These are phyloP conservation scores for Phaeomoniella chlamydospora DNA, from an alignment of 2,329 filamentous ascomycete species.

Conservation along the genomic window DNA sequence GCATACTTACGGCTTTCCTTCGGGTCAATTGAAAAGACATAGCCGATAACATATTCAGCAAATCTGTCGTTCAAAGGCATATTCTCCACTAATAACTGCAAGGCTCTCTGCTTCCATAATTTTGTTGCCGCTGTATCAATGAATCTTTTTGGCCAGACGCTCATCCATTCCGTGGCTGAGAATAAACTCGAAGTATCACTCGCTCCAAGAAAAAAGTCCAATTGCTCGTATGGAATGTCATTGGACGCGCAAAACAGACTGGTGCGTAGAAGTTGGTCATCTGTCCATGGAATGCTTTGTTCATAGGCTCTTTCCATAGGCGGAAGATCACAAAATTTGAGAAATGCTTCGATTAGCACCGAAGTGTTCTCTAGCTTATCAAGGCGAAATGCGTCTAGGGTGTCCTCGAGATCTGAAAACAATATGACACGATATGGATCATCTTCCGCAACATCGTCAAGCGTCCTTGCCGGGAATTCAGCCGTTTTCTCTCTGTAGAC, in stretches of 20 bases:
- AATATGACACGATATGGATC: slow-evolving; percentile 76
- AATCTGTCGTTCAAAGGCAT: slow-evolving; percentile 34
- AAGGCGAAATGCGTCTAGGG: slow-evolving; percentile 33
- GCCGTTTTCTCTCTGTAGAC: slow-evolving; percentile 30
- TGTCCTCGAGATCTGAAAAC: slow-evolving; percentile 56
- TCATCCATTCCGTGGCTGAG: not conserved
- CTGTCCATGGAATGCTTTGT: slow-evolving; percentile 12
- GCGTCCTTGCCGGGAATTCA: slow-evolving; percentile 53
- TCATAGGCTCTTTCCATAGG: slow-evolving; percentile 14
- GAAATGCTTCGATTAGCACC: slow-evolving; percentile 53
- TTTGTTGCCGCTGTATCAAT: slow-evolving; percentile 32
- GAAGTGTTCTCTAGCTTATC: slow-evolving; percentile 17
- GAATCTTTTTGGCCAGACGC: slow-evolving; percentile 2
- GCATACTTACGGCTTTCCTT: slow-evolving; percentile 51
- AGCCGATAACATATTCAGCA: slow-evolving; percentile 55
- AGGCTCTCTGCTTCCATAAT: slow-evolving; percentile 21
- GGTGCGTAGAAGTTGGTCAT: slow-evolving; percentile 34
- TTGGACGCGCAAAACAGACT: not conserved
- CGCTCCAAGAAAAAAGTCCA: not conserved
- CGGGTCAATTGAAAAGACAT: slow-evolving; percentile 44
- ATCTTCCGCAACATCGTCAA: slow-evolving; percentile 61
- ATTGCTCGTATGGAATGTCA: not conserved
- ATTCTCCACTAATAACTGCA: slow-evolving; percentile 42
- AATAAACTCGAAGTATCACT: not conserved
- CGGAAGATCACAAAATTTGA: slow-evolving; percentile 54